Evolutionary conservation across 768 basidiomycete genomes (phyloP), one percentile per base, ranked within the genome.

Genomic region (Pleurotus sapidus): DNA sequence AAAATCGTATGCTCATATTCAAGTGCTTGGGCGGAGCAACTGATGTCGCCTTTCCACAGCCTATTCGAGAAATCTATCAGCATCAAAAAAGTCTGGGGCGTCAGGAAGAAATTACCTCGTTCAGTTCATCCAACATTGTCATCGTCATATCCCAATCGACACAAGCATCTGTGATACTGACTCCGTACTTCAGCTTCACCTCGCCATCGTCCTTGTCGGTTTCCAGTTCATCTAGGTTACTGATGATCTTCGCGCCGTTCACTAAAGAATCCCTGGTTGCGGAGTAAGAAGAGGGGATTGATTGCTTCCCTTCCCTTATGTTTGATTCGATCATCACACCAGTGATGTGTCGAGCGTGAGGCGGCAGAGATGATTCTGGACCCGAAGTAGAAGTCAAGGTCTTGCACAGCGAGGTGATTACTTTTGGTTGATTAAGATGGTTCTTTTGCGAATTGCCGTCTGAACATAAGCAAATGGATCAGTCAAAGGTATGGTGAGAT

Each of bases 251-350:
- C n/a, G 42, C 14, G 7, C 51, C 51, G n/a, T 54, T 54, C 9
- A 54, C 51, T 5, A 54, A 23, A 15, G 51, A 20, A 42, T 54
- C 51, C 11, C 42, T 42, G 20, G 25, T 38, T 5, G 80, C 72
- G 1, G 87, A 86, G 3, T 93, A 94, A 9, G 80, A 77, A 1
- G 81, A 66, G 3, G 93, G 87, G 58, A 95, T 88, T 63, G 93
- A 86, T 71, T 95, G 93, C 50, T 92, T 84, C 24, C 94, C 93
- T 68, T 91, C 93, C 6, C 86, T 78, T 49, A 98, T 79, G 68
- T 96, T 95, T 45, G 90, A 93, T 73, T 98, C 96, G 56, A 98
- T 79, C 95, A 98, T 98, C 55, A 95, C 91, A 46, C 93, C 94
- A 83, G 93, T 88, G 64, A 96, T 94, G 59, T 81, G 75, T 4